phyloP scores from a whole-genome alignment of 2,329 filamentous ascomycete species.

The Botrytis tulipae region DNA sequence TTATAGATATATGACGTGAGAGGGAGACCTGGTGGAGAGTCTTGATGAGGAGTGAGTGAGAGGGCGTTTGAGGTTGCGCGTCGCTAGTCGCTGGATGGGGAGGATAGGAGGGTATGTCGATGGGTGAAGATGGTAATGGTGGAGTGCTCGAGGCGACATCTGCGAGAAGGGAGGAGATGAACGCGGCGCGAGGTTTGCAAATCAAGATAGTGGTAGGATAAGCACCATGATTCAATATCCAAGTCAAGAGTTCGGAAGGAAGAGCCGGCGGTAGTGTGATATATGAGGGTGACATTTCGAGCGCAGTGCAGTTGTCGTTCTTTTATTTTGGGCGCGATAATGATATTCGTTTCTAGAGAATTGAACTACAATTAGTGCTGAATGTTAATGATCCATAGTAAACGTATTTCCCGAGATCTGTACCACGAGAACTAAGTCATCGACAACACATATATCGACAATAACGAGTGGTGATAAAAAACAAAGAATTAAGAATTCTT shows the following conservation, averaged over 20 bases:
- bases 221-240: constrained; percentile 56
- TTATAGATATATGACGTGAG: constrained; percentile 65
- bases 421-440: not conserved
- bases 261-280: constrained; percentile 52
- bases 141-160: constrained; percentile 41
- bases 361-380: constrained; percentile 31
- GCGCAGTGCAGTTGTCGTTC: not conserved
- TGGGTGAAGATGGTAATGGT: constrained; percentile 17
- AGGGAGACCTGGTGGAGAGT: constrained; percentile 68
- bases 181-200: constrained; percentile 63
- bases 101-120: constrained; percentile 14
- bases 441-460: not conserved
- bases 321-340: not conserved
- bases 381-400: constrained; percentile 28
- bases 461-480: not conserved
- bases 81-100: not conserved
- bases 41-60: constrained; percentile 53
- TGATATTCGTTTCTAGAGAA: not conserved
- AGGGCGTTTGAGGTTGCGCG: constrained; percentile 18
- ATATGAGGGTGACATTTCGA: constrained; percentile 36
- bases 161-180: constrained; percentile 57
- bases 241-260: constrained; percentile 61
- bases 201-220: constrained; percentile 67
- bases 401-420: not conserved
- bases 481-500: not conserved